Percentiles rank a stretch among this genome's conserved stretches.
Evolutionary conservation across 2,329 filamentous ascomycete genomes (phyloP).

Genomic region (Neurospora sp.): DNA sequence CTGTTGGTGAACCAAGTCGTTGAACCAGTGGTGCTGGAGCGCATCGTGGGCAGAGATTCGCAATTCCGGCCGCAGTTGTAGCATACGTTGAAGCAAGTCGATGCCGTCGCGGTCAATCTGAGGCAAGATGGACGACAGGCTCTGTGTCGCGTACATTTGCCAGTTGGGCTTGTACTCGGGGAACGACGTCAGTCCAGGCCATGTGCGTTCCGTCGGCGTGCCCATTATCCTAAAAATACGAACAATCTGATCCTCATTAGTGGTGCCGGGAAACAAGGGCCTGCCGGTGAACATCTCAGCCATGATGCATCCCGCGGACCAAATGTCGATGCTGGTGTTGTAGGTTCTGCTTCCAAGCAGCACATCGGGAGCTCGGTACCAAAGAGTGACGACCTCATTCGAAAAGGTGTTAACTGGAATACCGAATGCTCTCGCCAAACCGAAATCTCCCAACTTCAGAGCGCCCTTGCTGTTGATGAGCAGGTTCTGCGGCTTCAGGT

Average conservation of each 20-base stretch:
- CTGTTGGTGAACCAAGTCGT: constrained; percentile 53
- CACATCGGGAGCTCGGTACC: constrained; percentile 96
- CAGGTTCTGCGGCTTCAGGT: constrained; percentile 92
- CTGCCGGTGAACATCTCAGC: constrained; percentile 98
- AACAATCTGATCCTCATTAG: constrained; percentile 93
- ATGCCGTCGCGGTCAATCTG: constrained; percentile 83
- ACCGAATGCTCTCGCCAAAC: constrained; percentile 85
- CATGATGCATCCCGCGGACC: constrained; percentile 99
- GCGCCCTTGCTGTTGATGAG: constrained; percentile 88
- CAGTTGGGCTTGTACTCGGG: constrained; percentile 97
- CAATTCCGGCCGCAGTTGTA: constrained; percentile 86
- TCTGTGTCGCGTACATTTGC: constrained; percentile 88
- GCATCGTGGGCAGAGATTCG: constrained; percentile 82
- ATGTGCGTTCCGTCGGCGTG: constrained; percentile 87
- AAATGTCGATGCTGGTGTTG: constrained; percentile 99
- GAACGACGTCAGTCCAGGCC: constrained; percentile 89
- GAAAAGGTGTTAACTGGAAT: constrained; percentile 98
- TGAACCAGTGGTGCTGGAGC: constrained; percentile 87
- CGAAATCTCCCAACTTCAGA: constrained; percentile 90
- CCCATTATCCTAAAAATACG: constrained; percentile 99
- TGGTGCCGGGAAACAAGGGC: constrained; percentile 91
- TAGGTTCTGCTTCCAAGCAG: constrained; percentile 89
- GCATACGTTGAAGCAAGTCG: constrained; percentile 79
- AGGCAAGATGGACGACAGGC: constrained; percentile 74
- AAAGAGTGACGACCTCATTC: constrained; percentile 94